These are phyloP conservation scores for Diaporthe vaccinii DNA, from an alignment of 2,329 filamentous ascomycete genomes.

Conservation along the genomic window DNA sequence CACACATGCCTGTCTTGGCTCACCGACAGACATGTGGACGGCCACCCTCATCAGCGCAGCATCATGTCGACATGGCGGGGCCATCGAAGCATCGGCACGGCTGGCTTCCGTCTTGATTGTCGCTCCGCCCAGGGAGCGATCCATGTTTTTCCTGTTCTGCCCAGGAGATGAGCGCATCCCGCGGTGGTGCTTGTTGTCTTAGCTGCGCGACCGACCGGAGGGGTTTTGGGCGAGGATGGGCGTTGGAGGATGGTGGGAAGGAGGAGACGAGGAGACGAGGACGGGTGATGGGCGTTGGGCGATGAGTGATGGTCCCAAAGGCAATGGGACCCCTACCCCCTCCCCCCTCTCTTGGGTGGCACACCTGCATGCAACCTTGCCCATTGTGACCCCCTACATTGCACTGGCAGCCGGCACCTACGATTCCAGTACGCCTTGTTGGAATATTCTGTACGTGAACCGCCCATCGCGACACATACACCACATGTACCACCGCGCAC, in stretches of 20 bases:
- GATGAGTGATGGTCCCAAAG: background rate
- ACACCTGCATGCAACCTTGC: constrained; percentile 2
- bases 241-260: background rate
- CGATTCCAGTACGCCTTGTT: background rate
- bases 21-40: constrained; percentile 7
- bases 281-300: background rate
- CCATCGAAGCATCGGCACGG: constrained; percentile 2
- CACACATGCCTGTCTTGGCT: constrained; percentile 18
- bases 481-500: background rate
- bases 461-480: background rate
- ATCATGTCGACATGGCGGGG: background rate
- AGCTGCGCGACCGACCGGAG: background rate
- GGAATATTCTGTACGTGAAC: background rate
- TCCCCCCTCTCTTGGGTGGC: background rate
- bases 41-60: background rate
- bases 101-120: constrained; percentile 1
- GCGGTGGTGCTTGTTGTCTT: background rate
- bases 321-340: constrained; percentile 3
- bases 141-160: background rate
- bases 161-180: background rate
- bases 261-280: background rate
- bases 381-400: constrained; percentile 14
- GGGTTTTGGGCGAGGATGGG: background rate
- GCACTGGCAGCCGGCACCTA: constrained; percentile 5
- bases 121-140: background rate